Percentiles rank a stretch among this genome's conserved stretches.
These are phyloP conservation scores for Lactarius trivialis DNA, from an alignment of 768 basidiomycete species.

Conservation along the genomic window DNA sequence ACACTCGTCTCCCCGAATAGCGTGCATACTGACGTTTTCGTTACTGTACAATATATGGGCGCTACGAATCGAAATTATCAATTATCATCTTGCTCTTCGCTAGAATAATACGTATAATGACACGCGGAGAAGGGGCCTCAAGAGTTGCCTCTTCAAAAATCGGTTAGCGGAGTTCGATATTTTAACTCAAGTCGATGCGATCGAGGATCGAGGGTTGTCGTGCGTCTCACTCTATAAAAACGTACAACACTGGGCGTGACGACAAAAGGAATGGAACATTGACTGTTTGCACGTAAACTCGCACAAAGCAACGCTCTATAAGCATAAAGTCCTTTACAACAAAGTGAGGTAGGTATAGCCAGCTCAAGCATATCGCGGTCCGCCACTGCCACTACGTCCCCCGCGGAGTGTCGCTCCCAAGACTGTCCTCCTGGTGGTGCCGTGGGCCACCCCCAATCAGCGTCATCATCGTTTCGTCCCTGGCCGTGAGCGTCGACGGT, in stretches of 20 bases:
- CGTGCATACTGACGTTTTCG: neutral
- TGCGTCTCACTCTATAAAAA: too few relatives aligned
- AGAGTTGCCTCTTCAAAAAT: too few relatives aligned
- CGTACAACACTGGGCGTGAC: neutral
- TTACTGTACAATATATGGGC: neutral
- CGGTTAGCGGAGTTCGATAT: constrained; percentile 1
- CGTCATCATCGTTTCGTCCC: constrained; percentile 21
- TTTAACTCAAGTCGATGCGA: neutral
- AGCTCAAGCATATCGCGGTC: neutral
- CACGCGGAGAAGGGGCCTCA: neutral
- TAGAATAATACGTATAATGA: neutral
- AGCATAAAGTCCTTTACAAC: neutral
- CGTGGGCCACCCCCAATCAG: neutral
- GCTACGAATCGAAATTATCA: neutral
- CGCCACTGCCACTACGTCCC: neutral
- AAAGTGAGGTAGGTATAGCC: neutral
- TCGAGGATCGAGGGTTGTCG: neutral
- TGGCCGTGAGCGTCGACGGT: neutral
- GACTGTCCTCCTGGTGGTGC: neutral
- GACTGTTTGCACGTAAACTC: neutral
- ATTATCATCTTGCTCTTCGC: neutral
- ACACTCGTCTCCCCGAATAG: neutral
- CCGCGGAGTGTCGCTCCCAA: neutral
- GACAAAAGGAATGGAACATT: neutral
- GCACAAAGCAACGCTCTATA: neutral